Percentiles rank a stretch among this genome's conserved stretches.
Conservation (phyloP, 257 asterid genomes). For the Solanum arcanum region DNA sequence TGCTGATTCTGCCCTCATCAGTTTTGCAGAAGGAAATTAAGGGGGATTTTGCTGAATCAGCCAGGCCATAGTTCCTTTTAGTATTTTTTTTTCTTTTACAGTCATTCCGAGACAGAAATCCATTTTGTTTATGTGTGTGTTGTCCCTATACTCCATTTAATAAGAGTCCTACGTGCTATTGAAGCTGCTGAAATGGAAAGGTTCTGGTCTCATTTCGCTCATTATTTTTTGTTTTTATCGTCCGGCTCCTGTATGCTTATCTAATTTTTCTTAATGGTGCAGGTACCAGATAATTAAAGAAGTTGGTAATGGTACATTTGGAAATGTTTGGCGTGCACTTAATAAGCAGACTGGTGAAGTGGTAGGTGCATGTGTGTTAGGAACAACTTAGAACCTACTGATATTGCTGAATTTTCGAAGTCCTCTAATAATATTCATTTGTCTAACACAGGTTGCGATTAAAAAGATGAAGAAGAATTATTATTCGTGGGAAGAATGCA, state of each 20-base stretch:
- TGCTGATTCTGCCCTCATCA: slow-evolving; percentile 14
- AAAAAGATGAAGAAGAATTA: slow-evolving; percentile 91
- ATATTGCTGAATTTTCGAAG: background rate
- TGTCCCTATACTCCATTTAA: slow-evolving; percentile 9
- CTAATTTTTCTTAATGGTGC: slow-evolving; percentile 5
- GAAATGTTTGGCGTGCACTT: slow-evolving; percentile 91
- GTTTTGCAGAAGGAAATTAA: slow-evolving; percentile 30
- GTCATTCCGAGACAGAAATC: slow-evolving; percentile 12
- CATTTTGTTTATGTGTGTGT: slow-evolving; percentile 4
- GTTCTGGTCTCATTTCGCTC: slow-evolving; percentile 16
- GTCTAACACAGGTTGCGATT: slow-evolving; percentile 61
- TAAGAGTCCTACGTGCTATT: slow-evolving; percentile 26
- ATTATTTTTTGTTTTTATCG: background rate
- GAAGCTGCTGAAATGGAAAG: slow-evolving; percentile 62
- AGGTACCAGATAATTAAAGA: slow-evolving; percentile 86
- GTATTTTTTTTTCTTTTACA: slow-evolving; percentile 15
- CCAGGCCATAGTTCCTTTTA: slow-evolving; percentile 25
- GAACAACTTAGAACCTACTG: background rate
- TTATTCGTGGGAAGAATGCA: slow-evolving; percentile 96
- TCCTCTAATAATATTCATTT: background rate
- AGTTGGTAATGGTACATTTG: slow-evolving; percentile 96
- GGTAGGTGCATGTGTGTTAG: slow-evolving; percentile 31
- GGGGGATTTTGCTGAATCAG: slow-evolving; percentile 48
- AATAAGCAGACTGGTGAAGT: slow-evolving; percentile 93
- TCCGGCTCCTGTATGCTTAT: background rate